Base-by-base conservation (phyloP, 2,329 filamentous ascomycete genomes). In the Aspergillus flavus region DNA sequence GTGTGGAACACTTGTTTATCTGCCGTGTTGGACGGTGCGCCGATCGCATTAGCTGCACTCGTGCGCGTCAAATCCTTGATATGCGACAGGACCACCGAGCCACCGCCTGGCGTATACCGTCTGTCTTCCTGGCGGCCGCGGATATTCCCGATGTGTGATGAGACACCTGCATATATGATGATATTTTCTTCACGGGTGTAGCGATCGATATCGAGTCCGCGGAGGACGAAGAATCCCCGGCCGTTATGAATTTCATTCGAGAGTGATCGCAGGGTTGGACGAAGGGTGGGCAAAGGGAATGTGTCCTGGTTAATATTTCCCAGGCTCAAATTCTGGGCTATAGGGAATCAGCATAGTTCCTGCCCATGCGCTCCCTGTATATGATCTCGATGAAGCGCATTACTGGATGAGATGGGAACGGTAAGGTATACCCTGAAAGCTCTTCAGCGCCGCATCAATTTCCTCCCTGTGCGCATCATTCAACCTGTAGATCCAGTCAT, bases 31-130 rank as follows among this genome's bases (percentile, higher is more conserved):
- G 79, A 79, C 0, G 81, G 80, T 0, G 78, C 75, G 0, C 79
- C 77, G 54, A 83, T 82, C 14, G 72, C 70, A 16, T 66, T 74
- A 9, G 68, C 69, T 19, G 76, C 64, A 2, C 64, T 66, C 1
- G 60, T 61, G 36, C 65, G 60, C 39, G 70, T 77, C 5, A 91
- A 77, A 68, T 91, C 88, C 71, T 87, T 90, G 75, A 91, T 87
- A 66, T 91, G 88, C 9, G 82, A 78, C 3, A 88, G 73, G 5
- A 87, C 83, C 0, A 87, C 83, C 58, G 86, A 84, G 1, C 69
- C 67, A 1, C 63, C 59, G 12, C 67, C 60, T 12, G 30, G 11
- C 9, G 57, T 64, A 7, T 61, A 23, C 10, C 64, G 67, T 23
- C 78, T 77, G 48, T 75, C 77, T 67, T 82, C 78, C 67, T 83